These are phyloP conservation scores for Cladorrhinum sp. DNA, from an alignment of 2,329 filamentous ascomycete species.

Conservation along the genomic window DNA sequence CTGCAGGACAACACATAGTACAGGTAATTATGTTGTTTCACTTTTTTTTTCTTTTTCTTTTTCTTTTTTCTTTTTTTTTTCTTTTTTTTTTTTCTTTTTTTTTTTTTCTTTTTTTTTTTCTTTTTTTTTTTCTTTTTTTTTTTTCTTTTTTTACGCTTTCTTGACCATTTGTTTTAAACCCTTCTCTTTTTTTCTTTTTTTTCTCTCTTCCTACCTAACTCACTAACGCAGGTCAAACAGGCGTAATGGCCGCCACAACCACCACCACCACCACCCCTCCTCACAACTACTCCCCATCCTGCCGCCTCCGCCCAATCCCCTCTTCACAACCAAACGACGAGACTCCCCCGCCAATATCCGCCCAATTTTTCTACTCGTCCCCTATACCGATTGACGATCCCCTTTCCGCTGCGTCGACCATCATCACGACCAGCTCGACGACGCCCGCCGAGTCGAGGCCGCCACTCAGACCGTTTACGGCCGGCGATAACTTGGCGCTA, in stretches of 20 bases:
- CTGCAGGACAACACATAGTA: neutral
- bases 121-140: conserved; percentile 32
- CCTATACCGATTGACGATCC: conserved; percentile 83
- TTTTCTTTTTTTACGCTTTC: conserved; percentile 3
- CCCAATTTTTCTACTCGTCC: conserved; percentile 85
- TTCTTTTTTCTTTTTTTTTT: conserved; percentile 40
- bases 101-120: conserved; percentile 46
- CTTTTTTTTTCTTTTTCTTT: neutral
- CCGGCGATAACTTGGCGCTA: conserved; percentile 73
- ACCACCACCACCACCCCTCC: conserved; percentile 3
- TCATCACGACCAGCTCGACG: conserved; percentile 47
- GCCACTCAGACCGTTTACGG: conserved; percentile 73
- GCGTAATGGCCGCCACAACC: neutral
- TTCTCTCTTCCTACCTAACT: neutral
- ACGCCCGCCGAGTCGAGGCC: conserved; percentile 47
- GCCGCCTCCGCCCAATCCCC: conserved; percentile 51
- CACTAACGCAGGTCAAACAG: neutral
- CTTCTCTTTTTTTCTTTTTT: conserved; percentile 30
- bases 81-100: conserved; percentile 44
- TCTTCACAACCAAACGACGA: conserved; percentile 36
- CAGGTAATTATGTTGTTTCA: neutral
- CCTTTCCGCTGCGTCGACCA: conserved; percentile 61
- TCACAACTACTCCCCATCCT: conserved; percentile 61
- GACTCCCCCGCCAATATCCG: conserved; percentile 56
- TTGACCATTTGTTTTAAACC: conserved; percentile 41